A percentile compares a stretch with the other conserved stretches of the same genome.
Conservation (phyloP, 192 early-diverging fungal species). For the Podila clonocystis region DNA sequence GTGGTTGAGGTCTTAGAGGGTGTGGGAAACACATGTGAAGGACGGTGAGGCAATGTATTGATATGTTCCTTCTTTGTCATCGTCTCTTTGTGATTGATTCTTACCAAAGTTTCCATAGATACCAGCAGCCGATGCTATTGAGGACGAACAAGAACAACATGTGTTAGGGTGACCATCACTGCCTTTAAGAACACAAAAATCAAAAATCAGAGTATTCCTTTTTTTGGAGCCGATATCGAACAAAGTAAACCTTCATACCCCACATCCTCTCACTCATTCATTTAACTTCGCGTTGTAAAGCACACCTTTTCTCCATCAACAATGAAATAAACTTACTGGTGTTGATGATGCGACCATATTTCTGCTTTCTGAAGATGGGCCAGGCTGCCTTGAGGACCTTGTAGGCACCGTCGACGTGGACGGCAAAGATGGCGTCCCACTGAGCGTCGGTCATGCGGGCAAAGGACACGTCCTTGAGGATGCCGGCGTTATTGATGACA, state of each 20-base stretch:
- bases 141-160: neutral
- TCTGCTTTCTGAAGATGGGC: constrained; percentile 94
- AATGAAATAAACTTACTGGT: constrained; percentile 57
- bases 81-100: neutral
- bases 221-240: no score
- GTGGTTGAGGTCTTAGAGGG: neutral
- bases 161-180: neutral
- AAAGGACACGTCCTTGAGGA: constrained; percentile 96
- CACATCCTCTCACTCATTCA: no score
- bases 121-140: constrained; percentile 83
- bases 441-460: constrained; percentile 88
- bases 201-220: no score
- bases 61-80: neutral
- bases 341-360: constrained; percentile 95
- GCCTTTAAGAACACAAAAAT: no score
- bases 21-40: neutral
- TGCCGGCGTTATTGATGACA: constrained; percentile 97
- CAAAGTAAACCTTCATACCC: no score
- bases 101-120: constrained; percentile 91
- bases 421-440: constrained; percentile 93
- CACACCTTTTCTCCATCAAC: neutral
- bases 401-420: constrained; percentile 94
- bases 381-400: constrained; percentile 97
- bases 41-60: neutral
- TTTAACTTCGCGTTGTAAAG: neutral